Base-by-base conservation (phyloP, 257 asterid genomes). In the Petunia axillaris region DNA sequence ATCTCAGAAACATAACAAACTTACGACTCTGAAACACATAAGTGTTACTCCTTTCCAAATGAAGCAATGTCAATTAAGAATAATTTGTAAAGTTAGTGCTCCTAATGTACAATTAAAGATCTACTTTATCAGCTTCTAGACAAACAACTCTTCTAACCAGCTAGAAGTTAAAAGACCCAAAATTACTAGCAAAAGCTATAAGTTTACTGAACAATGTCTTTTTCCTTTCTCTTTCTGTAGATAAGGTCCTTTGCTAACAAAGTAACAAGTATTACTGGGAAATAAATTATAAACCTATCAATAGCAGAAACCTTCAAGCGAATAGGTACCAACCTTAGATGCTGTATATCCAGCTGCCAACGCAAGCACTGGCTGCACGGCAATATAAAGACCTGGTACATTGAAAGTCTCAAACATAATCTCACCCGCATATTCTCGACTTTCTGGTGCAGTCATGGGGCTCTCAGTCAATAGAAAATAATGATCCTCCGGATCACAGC, bases 401-500 rank as follows among this genome's bases (percentile, higher is more conserved):
- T 96, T 94, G 65, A 96, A 96, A 1, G 98, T 94, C 90, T 96
- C 98, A 62, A 96, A 96, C 99, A 96, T 94, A 50, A 96, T 96
- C 90, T 96, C 99, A 5, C 98, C 99, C 0, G 97, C 89, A 77
- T 90, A 94, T 77, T 96, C 98, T 68, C 99, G 88, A 54, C 91
- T 94, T 94, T 96, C 99, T 0, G 99, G 99, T 41, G 99, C 88
- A 35, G 97, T 91, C 89, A 96, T 54, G n/a, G 99, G 98, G 75
- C 97, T 94, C 89, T 94, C 99, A 3, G 98, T 92, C 89, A 96
- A 79, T 82, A 89, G 79, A 88, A 96, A 96, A 88, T 96, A 96
- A 85, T 94, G 99, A 87, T 96, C 98, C 84, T 96, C 98, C 0
- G 98, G 98, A 86, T 94, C 98, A 83, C 99, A 96, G 4, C 99